A percentile compares a stretch with the other conserved stretches of the same genome.
Conservation (phyloP, 1,284 basidiomycete genomes). For the Fomitopsis pinicola region DNA sequence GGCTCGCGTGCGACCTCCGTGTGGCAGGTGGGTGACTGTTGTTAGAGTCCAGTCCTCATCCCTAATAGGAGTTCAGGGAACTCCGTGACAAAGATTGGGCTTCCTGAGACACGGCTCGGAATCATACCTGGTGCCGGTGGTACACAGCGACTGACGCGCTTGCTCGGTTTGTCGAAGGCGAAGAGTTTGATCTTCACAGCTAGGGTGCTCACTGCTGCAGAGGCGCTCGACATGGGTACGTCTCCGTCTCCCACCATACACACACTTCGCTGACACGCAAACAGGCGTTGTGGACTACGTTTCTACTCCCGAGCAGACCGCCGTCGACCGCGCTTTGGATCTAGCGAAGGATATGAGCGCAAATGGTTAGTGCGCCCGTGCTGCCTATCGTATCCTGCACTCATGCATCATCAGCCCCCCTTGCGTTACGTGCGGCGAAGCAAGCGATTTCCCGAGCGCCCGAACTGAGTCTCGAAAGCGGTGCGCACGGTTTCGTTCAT, state of each 20-base stretch:
- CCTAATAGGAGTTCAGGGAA: conserved; percentile 31
- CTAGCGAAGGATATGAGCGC: conserved; percentile 64
- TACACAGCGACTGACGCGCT: conserved; percentile 80
- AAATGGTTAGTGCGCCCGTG: conserved; percentile 51
- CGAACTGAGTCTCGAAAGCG: conserved; percentile 73
- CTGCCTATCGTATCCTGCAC: not conserved
- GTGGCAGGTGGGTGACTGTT: conserved; percentile 61
- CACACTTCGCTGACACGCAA: not conserved
- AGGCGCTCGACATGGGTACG: conserved; percentile 78
- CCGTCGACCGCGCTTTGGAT: conserved; percentile 60
- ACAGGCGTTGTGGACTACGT: conserved; percentile 80
- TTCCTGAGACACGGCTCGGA: conserved; percentile 83
- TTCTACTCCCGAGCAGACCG: conserved; percentile 53
- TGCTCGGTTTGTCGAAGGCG: conserved; percentile 79
- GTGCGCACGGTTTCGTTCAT: conserved; percentile 29
- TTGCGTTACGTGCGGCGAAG: conserved; percentile 88
- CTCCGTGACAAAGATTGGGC: conserved; percentile 71
- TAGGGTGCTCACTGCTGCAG: conserved; percentile 53
- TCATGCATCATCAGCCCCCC: conserved; percentile 55
- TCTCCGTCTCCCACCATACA: not conserved
- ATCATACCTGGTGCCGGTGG: conserved; percentile 97
- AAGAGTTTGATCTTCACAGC: conserved; percentile 89
- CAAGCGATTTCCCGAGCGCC: conserved; percentile 80
- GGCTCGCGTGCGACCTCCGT: conserved; percentile 84
- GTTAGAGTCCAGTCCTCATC: not conserved